These are phyloP conservation scores for Microdochium paspali DNA, from an alignment of 2,329 filamentous ascomycete species.

Conservation along the genomic window DNA sequence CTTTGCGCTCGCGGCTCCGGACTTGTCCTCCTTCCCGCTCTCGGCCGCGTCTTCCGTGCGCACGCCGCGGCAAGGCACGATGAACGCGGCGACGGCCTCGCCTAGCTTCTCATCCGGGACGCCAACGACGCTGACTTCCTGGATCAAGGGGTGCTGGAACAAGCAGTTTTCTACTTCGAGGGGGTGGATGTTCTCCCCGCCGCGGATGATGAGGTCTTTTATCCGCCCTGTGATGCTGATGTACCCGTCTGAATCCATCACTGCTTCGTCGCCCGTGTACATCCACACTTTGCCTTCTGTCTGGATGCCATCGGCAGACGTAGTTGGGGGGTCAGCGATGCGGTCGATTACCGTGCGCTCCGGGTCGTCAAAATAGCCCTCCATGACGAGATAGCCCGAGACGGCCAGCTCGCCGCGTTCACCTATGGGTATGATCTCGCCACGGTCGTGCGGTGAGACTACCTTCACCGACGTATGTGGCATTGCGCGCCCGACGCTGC, in stretches of 20 bases:
- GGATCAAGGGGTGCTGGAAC: slow-evolving; percentile 59
- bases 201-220: slow-evolving; percentile 92
- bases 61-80: slow-evolving; percentile 43
- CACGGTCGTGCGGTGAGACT: slow-evolving; percentile 57
- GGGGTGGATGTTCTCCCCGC: slow-evolving; percentile 93
- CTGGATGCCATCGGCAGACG: slow-evolving; percentile 21
- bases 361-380: slow-evolving; percentile 77
- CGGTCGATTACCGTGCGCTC: slow-evolving; percentile 60
- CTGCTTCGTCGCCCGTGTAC: slow-evolving; percentile 84
- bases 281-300: slow-evolving; percentile 64
- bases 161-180: slow-evolving; percentile 87
- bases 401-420: slow-evolving; percentile 74
- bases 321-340: slow-evolving; percentile 7
- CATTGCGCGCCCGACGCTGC: slow-evolving; percentile 70
- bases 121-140: slow-evolving; percentile 75
- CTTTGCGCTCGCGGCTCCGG: slow-evolving; percentile 6
- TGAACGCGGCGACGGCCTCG: slow-evolving; percentile 78
- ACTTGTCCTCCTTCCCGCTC: slow-evolving; percentile 12
- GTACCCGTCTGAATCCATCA: slow-evolving; percentile 75
- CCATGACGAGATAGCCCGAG: slow-evolving; percentile 81
- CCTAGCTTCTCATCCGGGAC: slow-evolving; percentile 75
- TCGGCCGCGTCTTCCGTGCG: slow-evolving; percentile 13
- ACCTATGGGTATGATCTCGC: slow-evolving; percentile 49
- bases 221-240: slow-evolving; percentile 83
- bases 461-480: slow-evolving; percentile 74